Conservation (phyloP, 441 rosid genomes). For the Populus hybrid region DNA sequence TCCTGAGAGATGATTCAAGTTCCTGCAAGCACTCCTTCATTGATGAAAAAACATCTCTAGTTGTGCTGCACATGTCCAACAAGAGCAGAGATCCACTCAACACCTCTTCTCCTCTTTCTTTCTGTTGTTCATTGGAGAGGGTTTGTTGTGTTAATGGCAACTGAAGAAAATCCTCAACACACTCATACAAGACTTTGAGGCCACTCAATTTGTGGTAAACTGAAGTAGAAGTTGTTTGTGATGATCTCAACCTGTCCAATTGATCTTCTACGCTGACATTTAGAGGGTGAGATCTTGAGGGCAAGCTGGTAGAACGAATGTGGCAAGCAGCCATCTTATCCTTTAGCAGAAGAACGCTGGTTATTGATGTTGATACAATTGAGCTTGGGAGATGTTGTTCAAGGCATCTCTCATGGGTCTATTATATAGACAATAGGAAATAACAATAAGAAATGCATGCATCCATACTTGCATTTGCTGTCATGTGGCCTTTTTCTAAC, state of each 20-base stretch:
- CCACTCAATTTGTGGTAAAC: slow-evolving; percentile 14
- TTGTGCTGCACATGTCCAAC: slow-evolving; percentile 26
- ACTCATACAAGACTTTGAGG: slow-evolving; percentile 4
- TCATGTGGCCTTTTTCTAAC: slow-evolving; percentile 13
- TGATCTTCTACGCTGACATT: slow-evolving; percentile 8
- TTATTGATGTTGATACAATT: not conserved
- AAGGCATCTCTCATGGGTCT: not conserved
- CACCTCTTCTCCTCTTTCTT: slow-evolving; percentile 4
- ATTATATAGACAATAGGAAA: not conserved
- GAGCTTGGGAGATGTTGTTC: not conserved
- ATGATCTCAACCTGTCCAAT: slow-evolving; percentile 13
- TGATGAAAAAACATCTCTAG: slow-evolving; percentile 20
- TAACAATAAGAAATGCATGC: not conserved
- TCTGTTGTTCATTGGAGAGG: not conserved
- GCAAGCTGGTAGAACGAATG: slow-evolving; percentile 21
- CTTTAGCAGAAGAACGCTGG: not conserved
- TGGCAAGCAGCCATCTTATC: slow-evolving; percentile 21
- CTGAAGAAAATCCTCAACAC: slow-evolving; percentile 3
- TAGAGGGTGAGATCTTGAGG: slow-evolving; percentile 15
- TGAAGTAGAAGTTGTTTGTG: not conserved
- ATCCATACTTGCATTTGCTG: slow-evolving; percentile 9
- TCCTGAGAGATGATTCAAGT: slow-evolving; percentile 27
- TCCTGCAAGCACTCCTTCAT: slow-evolving; percentile 27
- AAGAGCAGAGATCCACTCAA: slow-evolving; percentile 31
- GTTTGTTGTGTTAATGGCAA: not conserved